Evolutionary conservation across 257 asterid species (phyloP), one percentile per base, ranked within the genome.

Genomic region (Cynanchum wilfordii): DNA sequence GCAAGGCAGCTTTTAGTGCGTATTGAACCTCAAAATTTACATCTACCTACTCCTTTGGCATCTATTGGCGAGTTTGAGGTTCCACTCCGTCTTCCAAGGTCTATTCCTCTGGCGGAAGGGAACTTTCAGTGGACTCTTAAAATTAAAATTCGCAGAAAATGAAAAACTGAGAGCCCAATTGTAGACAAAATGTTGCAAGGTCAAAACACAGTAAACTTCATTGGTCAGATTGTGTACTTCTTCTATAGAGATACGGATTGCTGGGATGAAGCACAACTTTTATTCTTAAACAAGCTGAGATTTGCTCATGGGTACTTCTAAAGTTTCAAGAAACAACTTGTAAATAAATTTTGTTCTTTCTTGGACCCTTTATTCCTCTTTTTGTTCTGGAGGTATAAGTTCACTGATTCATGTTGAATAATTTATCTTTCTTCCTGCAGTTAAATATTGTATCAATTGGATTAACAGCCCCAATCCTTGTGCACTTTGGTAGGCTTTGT

Each of bases 91-190:
- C 77, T 92, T 38, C 98, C 96, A 5, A 88, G 82, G 76, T 82
- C 96, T 73, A 82, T 92, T 69, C 98, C 94, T 52, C 82, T 87
- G 81, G 94, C 91, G 0, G 94, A 89, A 17, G 96, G 96, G 64
- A 82, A 81, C 65, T 83, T 71, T 59, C 83, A 86, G 20, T 86
- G 91, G 91, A 59, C 79, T 73, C 91, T 86, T 25, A 78, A 78
- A 47, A 78, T 86, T 68, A 86, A 86, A 77, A 77, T 86, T 72
- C 82, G 89, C 70, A 82, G 85, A 70, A 83, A 76, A 70, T 86
- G 81, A 85, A 73, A 45, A 56, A 27, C 12, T 20, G n/a, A 6
- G 40, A 9, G 45, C 24, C 24, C 40, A 11, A 44, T 24, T 11
- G 64, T 17, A 10, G 36, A 19, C 40, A 10, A 8, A 36, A 19